Conservation (phyloP, 2,329 filamentous ascomycete species). For the Ceratocystiopsis sp. region DNA sequence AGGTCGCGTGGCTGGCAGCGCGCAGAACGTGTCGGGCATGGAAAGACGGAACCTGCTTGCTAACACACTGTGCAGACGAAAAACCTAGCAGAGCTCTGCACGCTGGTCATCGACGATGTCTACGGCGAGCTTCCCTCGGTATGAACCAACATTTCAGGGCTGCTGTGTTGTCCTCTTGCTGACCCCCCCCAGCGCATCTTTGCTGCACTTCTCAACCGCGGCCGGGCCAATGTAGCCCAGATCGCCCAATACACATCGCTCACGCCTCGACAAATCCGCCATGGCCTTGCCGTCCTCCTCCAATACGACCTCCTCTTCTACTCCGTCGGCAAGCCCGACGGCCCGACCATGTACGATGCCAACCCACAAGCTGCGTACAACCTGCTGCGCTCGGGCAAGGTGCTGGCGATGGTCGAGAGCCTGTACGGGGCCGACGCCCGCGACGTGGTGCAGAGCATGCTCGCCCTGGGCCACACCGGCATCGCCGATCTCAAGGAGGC, state of each 20-base stretch:
- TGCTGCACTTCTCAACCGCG: slow-evolving; percentile 57
- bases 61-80: slow-evolving; percentile 35
- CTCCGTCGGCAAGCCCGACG: slow-evolving; percentile 43
- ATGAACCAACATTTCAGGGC: slow-evolving; percentile 27
- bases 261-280: slow-evolving; percentile 55
- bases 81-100: slow-evolving; percentile 73
- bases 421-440: slow-evolving; percentile 60
- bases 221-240: slow-evolving; percentile 54
- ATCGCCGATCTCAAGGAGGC: slow-evolving; percentile 52
- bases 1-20: no score
- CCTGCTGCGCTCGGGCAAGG: slow-evolving; percentile 64
- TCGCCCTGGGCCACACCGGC: slow-evolving; percentile 62
- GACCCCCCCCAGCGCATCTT: slow-evolving; percentile 57
- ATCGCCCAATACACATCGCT: slow-evolving; percentile 59
- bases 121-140: slow-evolving; percentile 88
- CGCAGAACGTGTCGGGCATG: no score
- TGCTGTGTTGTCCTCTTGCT: slow-evolving; percentile 3
- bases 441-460: slow-evolving; percentile 55
- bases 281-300: slow-evolving; percentile 68
- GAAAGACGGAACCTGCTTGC: neutral
- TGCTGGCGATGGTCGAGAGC: slow-evolving; percentile 56
- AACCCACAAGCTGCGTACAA: slow-evolving; percentile 68
- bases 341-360: slow-evolving; percentile 53
- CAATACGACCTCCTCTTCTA: slow-evolving; percentile 79
- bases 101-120: slow-evolving; percentile 72